A percentile compares a stretch with the other conserved stretches of the same genome.
These are phyloP conservation scores for Aspergillus ruber DNA, from an alignment of 2,329 filamentous ascomycete genomes.

Conservation along the genomic window DNA sequence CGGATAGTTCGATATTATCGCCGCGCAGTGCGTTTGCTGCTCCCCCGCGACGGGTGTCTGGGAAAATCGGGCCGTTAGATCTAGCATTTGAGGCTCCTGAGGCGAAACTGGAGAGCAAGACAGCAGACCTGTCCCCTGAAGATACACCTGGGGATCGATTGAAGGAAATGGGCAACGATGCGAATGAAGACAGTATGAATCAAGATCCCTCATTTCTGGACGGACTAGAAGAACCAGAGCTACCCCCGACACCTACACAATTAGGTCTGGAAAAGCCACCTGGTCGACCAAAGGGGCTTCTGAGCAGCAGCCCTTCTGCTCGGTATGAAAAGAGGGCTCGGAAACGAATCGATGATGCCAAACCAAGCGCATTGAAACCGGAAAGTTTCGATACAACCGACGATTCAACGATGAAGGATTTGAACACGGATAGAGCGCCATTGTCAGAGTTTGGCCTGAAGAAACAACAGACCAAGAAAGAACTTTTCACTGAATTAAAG, in stretches of 20 bases:
- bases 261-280: slow-evolving; percentile 31
- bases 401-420: slow-evolving; percentile 2
- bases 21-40: slow-evolving; percentile 28
- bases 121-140: slow-evolving; percentile 1
- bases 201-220: slow-evolving; percentile 16
- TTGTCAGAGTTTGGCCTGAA: slow-evolving; percentile 23
- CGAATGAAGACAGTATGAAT: slow-evolving; percentile 10
- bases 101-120: slow-evolving; percentile 6
- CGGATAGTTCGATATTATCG: slow-evolving; percentile 13
- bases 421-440: slow-evolving; percentile 5
- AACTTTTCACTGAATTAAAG: slow-evolving; percentile 51
- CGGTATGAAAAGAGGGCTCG: slow-evolving; percentile 22
- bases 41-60: slow-evolving; percentile 30
- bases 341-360: slow-evolving; percentile 15
- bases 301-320: slow-evolving; percentile 34
- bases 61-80: slow-evolving; percentile 25
- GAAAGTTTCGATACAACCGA: slow-evolving; percentile 12
- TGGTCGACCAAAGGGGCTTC: slow-evolving; percentile 22
- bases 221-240: slow-evolving; percentile 52
- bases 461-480: slow-evolving; percentile 50
- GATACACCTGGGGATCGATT: slow-evolving; percentile 28
- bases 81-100: slow-evolving; percentile 23
- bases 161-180: slow-evolving; percentile 24
- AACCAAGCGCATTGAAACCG: slow-evolving; percentile 27
- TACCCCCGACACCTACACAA: slow-evolving; percentile 48